Conservation (phyloP, 1,284 basidiomycete genomes). For the Ustilago cynodontis region DNA sequence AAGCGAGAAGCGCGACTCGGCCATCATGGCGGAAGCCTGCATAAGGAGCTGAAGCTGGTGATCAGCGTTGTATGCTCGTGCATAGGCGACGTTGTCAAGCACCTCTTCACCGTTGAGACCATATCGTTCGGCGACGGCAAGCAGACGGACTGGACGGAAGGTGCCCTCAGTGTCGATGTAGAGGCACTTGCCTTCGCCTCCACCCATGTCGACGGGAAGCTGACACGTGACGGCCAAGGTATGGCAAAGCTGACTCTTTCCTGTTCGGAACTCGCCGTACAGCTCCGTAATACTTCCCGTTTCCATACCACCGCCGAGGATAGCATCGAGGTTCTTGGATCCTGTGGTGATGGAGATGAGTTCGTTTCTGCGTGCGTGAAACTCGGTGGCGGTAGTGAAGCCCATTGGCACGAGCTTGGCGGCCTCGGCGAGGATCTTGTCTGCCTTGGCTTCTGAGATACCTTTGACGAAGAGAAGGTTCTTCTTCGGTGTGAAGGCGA, state of each 20-base stretch:
- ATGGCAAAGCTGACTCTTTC: slow-evolving; percentile 98
- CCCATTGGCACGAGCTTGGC: slow-evolving; percentile 96
- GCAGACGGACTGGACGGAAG: slow-evolving; percentile 93
- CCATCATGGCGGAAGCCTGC: slow-evolving; percentile 85
- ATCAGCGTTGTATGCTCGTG: slow-evolving; percentile 97
- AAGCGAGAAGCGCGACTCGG: slow-evolving; percentile 83
- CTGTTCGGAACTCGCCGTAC: slow-evolving; percentile 98
- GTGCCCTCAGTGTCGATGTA: slow-evolving; percentile 99
- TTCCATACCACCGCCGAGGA: slow-evolving; percentile 97
- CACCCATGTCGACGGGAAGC: slow-evolving; percentile 96
- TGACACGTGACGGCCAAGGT: slow-evolving; percentile 97
- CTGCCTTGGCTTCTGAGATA: slow-evolving; percentile 96
- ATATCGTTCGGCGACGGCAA: slow-evolving; percentile 94
- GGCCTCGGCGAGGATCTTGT: slow-evolving; percentile 95
- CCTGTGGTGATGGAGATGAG: slow-evolving; percentile 97
- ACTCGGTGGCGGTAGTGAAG: slow-evolving; percentile 97
- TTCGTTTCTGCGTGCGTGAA: slow-evolving; percentile 91
- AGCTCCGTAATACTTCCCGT: slow-evolving; percentile 98
- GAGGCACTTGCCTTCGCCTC: slow-evolving; percentile 97
- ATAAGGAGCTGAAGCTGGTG: slow-evolving; percentile 92
- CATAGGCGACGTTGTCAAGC: slow-evolving; percentile 97
- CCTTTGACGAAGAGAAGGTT: slow-evolving; percentile 90
- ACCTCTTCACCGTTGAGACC: slow-evolving; percentile 98
- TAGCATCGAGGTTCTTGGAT: slow-evolving; percentile 92
- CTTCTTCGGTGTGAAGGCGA: slow-evolving; percentile 98